Conservation (phyloP, 768 basidiomycete species). For the Pulveroboletus sp. region DNA sequence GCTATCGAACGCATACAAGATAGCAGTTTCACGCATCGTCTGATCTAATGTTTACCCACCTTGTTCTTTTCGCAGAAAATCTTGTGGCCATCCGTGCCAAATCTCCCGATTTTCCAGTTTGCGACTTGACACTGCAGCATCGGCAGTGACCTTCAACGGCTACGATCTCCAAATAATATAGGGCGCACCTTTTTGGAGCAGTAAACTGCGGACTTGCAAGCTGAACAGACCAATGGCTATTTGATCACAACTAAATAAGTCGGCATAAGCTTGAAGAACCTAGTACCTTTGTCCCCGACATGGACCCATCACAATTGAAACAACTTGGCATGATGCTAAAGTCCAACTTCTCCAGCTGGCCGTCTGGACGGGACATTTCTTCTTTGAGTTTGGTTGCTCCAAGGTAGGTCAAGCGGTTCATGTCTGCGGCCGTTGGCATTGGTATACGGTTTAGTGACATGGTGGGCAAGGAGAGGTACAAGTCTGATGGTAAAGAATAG, state of each 20-base stretch:
- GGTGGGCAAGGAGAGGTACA: slow-evolving; percentile 1
- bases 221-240: slow-evolving; percentile 29
- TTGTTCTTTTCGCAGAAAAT: slow-evolving; percentile 34
- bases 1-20: slow-evolving; percentile 16
- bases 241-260: not conserved
- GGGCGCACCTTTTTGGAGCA: slow-evolving; percentile 27
- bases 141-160: not conserved
- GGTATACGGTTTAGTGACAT: slow-evolving; percentile 21
- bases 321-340: slow-evolving; percentile 24
- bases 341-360: slow-evolving; percentile 29
- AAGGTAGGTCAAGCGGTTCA: slow-evolving; percentile 27
- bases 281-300: slow-evolving; percentile 23
- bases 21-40: not conserved
- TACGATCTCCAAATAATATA: not conserved
- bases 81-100: slow-evolving; percentile 32
- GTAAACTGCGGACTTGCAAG: slow-evolving; percentile 29
- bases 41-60: slow-evolving; percentile 16
- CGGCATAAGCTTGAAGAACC: not conserved
- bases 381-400: slow-evolving; percentile 28
- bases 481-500: not conserved
- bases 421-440: slow-evolving; percentile 24
- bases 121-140: slow-evolving; percentile 33
- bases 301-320: slow-evolving; percentile 17
- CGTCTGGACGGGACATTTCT: slow-evolving; percentile 25
- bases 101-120: slow-evolving; percentile 33